Evolutionary conservation across 2,329 filamentous ascomycete species (phyloP), one percentile per base, ranked within the genome.

Genomic region (Fusarium sp.): DNA sequence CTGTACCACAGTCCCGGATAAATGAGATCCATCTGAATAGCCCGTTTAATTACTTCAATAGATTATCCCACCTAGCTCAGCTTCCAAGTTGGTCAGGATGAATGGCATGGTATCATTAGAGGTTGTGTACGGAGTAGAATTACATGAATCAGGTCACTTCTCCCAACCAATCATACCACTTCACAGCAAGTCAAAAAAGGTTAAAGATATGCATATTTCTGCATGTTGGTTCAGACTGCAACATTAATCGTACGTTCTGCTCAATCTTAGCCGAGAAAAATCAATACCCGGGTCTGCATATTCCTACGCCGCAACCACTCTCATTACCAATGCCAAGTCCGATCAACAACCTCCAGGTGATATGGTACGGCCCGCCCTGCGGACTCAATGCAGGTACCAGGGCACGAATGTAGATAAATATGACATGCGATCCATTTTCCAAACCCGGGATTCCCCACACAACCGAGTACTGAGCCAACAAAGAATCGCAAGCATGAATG

Each of bases 251-350:
- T 15, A 51, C 31, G n/a, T 9, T 8, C 18, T 4, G 8, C 19
- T 21, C 1, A 2, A 15, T 6, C 4, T 25, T 25, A 37, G n/a
- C n/a, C n/a, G n/a, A 25, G 23, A 0, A 35, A 10, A 35, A 25
- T 35, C 16, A 19, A 51, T 51, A 7, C 9, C 4, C 6, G 31
- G 31, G 48, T n/a, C 21, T 21, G 18, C 31, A 27, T 38, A 10
- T n/a, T 38, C 7, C 49, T 38, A 29, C 23, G 49, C 49, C 49
- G 18, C 23, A 38, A 25, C 12, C 31, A n/a, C 19, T 27, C n/a
- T 15, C 5, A 16, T 38, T 38, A 35, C 33, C 35, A 38, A 38
- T 54, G 25, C 10, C 14, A 16, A 18, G 4, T 18, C 19, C 4
- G 7, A 38, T 18, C 10, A 54, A 38, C 23, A 12, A n/a, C 23